Percentiles rank a stretch among this genome's conserved stretches.
phyloP scores from a whole-genome alignment of 768 basidiomycete genomes.

The Calvatia gigantea region DNA sequence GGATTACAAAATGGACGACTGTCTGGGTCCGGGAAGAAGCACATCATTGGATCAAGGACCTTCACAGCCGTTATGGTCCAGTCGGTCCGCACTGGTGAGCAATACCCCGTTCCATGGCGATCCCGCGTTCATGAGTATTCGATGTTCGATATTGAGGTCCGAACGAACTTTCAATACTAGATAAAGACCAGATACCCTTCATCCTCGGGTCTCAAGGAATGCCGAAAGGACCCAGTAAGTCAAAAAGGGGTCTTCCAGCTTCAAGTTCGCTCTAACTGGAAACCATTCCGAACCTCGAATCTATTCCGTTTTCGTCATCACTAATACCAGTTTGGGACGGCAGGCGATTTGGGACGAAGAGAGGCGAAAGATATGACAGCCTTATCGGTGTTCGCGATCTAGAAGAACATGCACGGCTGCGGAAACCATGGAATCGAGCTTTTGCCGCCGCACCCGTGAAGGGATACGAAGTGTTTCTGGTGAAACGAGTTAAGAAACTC shows the following conservation, averaged over 20 bases:
- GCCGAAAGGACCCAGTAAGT: constrained; percentile 50
- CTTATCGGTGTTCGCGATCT: constrained; percentile 24
- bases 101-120: constrained; percentile 17
- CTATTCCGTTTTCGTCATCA: not conserved
- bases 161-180: constrained; percentile 49
- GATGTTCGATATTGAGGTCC: constrained; percentile 31
- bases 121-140: constrained; percentile 6
- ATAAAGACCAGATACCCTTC: constrained; percentile 35
- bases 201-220: constrained; percentile 47
- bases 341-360: constrained; percentile 28
- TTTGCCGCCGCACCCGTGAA: constrained; percentile 35
- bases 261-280: not conserved
- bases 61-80: constrained; percentile 31
- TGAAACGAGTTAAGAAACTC: constrained; percentile 27
- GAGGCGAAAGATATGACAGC: constrained; percentile 13
- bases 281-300: not conserved
- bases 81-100: constrained; percentile 34
- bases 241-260: not conserved
- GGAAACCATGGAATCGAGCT: constrained; percentile 41
- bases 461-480: constrained; percentile 34
- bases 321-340: constrained; percentile 38
- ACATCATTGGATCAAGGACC: constrained; percentile 22
- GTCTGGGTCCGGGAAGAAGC: constrained; percentile 25
- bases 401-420: constrained; percentile 32
- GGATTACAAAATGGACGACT: constrained; percentile 23